Percentiles rank a stretch among this genome's conserved stretches.
These are phyloP conservation scores for Aspergillus ochraceus DNA, from an alignment of 2,329 filamentous ascomycete species.

Conservation along the genomic window DNA sequence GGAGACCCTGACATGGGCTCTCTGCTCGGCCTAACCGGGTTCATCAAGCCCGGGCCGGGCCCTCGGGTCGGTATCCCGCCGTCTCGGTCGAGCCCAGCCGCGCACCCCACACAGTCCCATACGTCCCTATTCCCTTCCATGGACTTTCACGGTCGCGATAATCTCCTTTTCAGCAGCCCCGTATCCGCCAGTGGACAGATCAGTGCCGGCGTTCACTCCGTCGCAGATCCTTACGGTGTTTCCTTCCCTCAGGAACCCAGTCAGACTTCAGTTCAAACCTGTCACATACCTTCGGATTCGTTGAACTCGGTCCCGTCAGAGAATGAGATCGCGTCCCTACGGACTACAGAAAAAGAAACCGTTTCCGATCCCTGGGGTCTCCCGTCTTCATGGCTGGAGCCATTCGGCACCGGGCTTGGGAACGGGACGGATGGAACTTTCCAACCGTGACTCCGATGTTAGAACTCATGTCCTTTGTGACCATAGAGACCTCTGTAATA, in stretches of 20 bases:
- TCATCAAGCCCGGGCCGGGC: neutral
- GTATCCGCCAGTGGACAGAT: neutral
- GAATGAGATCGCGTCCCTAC: neutral
- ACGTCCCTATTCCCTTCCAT: neutral
- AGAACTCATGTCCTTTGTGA: neutral
- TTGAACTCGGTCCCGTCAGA: neutral
- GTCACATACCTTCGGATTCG: neutral
- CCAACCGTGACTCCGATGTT: neutral
- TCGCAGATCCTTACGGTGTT: neutral
- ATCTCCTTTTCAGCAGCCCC: neutral
- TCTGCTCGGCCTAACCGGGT: neutral
- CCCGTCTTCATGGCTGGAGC: neutral
- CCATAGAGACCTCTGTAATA: neutral
- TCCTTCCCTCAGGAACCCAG: neutral
- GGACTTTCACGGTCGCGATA: neutral
- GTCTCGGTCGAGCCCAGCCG: neutral
- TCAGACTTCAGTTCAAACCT: neutral
- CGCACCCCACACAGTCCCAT: neutral
- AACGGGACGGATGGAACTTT: neutral
- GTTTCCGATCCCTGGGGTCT: neutral
- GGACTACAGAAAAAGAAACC: neutral
- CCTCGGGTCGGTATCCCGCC: neutral
- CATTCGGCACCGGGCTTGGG: neutral
- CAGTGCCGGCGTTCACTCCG: neutral
- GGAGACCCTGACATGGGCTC: neutral